phyloP scores from a whole-genome alignment of 495 filamentous ascomycete genomes.

The Talaromyces wortmannii region DNA sequence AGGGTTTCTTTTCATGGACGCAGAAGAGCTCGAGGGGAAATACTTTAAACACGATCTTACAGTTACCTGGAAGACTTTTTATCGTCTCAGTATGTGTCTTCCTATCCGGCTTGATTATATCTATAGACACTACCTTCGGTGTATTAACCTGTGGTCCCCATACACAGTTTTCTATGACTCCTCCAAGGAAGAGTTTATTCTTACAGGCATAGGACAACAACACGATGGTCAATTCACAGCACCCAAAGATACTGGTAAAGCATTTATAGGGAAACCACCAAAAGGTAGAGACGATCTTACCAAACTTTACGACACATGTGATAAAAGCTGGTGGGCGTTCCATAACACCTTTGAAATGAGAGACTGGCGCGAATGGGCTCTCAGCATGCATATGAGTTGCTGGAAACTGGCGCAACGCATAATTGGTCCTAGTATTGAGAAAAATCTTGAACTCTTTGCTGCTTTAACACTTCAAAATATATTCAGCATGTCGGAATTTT shows the following conservation, averaged over 20 bases:
- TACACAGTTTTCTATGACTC: neutral
- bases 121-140: neutral
- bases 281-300: neutral
- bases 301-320: neutral
- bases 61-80: neutral
- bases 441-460: neutral
- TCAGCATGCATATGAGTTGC: neutral
- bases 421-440: neutral
- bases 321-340: too few species aligned
- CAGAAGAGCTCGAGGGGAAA: neutral
- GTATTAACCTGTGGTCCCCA: neutral
- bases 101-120: neutral
- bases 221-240: neutral
- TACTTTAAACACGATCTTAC: neutral
- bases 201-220: neutral
- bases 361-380: neutral
- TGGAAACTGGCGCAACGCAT: neutral
- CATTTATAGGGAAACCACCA: neutral
- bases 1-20: neutral
- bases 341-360: neutral
- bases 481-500: neutral
- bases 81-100: neutral
- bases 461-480: neutral
- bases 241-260: neutral
- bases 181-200: neutral